Percentiles rank a stretch among this genome's conserved stretches.
Conservation (phyloP, 805 yeast species). For the Candida fluviatilis region DNA sequence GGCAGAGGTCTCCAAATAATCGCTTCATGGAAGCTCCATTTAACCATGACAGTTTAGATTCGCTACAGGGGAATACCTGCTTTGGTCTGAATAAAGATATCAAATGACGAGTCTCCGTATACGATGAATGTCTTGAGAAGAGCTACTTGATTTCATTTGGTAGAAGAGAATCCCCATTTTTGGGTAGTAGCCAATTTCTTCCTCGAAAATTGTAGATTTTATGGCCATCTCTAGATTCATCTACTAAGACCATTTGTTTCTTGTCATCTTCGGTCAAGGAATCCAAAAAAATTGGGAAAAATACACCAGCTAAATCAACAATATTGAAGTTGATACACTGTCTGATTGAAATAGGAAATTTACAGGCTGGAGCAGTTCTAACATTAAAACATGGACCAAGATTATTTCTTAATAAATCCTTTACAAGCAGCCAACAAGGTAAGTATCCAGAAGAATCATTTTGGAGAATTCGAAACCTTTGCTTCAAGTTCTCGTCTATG, state of each 20-base stretch:
- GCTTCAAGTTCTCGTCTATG: constrained; percentile 6
- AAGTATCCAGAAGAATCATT: not conserved
- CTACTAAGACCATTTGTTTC: constrained; percentile 10
- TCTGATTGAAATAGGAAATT: constrained; percentile 21
- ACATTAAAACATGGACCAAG: constrained; percentile 5
- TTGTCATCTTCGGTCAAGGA: constrained; percentile 7
- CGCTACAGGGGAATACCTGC: constrained; percentile 44
- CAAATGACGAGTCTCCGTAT: constrained; percentile 33
- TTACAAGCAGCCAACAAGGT: constrained; percentile 1
- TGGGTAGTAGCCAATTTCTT: constrained; percentile 26
- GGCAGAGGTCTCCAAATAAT: constrained; percentile 36
- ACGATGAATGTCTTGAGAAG: constrained; percentile 48
- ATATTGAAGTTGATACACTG: constrained; percentile 37
- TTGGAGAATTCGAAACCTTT: constrained; percentile 3
- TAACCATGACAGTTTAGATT: constrained; percentile 27
- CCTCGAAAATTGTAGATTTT: constrained; percentile 19
- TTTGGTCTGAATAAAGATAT: constrained; percentile 31
- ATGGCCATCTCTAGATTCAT: constrained; percentile 17
- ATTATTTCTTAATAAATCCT: not conserved
- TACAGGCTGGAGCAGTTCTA: not conserved
- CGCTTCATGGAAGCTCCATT: constrained; percentile 37
- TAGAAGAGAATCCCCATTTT: constrained; percentile 22
- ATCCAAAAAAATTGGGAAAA: constrained; percentile 20
- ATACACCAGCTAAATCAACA: constrained; percentile 26
- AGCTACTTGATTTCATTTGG: constrained; percentile 33